Percentiles rank a stretch among this genome's conserved stretches.
Evolutionary conservation across 495 filamentous ascomycete species (phyloP).

Genomic region (Achaetomiella virescens): DNA sequence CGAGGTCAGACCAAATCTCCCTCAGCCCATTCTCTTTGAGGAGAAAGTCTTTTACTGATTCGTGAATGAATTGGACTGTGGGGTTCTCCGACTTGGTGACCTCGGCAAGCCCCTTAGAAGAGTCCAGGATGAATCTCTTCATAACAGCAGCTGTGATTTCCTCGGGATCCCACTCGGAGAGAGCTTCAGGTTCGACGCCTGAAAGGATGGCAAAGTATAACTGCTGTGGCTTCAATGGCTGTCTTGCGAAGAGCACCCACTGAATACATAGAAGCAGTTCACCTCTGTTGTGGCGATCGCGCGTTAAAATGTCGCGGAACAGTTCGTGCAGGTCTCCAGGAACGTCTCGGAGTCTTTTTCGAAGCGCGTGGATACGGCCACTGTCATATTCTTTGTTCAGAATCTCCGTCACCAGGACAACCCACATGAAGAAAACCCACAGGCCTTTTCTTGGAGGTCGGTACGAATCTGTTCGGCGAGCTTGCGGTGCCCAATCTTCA

Average conservation of each 20-base stretch:
- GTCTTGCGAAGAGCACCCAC: conserved; percentile 34
- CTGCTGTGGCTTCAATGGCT: conserved; percentile 29
- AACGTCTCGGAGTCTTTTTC: conserved; percentile 25
- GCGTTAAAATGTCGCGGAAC: conserved; percentile 33
- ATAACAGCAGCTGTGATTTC: conserved; percentile 7
- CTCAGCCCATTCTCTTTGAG: conserved; percentile 27
- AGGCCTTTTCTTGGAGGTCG: conserved; percentile 35
- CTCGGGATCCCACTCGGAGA: conserved; percentile 10
- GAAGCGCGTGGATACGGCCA: conserved; percentile 18
- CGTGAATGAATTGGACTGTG: conserved; percentile 40
- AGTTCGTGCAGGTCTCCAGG: conserved; percentile 29
- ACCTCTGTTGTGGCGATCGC: conserved; percentile 25
- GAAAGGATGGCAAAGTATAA: conserved; percentile 36
- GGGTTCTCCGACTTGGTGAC: conserved; percentile 22
- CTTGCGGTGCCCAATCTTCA: conserved; percentile 18
- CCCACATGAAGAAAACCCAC: conserved; percentile 48
- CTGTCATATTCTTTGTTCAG: conserved; percentile 36
- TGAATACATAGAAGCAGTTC: conserved; percentile 34
- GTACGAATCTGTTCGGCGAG: conserved; percentile 21
- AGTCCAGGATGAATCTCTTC: conserved; percentile 24
- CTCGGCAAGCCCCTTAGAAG: conserved; percentile 36
- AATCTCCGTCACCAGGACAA: conserved; percentile 40
- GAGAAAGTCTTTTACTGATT: conserved; percentile 38
- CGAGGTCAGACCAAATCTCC: conserved; percentile 31
- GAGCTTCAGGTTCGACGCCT: conserved; percentile 16